Evolutionary conservation across 2,329 filamentous ascomycete species (phyloP).

Genomic region (Arthroderma uncinatum): DNA sequence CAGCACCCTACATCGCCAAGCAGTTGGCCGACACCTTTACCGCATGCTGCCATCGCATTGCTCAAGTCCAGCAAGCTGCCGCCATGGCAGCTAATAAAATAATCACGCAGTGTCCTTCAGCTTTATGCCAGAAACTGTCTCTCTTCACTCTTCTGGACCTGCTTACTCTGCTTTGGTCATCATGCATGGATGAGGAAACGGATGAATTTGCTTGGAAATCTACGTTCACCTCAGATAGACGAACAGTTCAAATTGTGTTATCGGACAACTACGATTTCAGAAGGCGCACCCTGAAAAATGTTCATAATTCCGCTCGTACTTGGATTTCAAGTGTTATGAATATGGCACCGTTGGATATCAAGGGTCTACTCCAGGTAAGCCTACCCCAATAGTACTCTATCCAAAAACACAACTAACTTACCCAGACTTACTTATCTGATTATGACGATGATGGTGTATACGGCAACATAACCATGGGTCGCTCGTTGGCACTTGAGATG

Average conservation of each 20-base stretch:
- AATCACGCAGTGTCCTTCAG: conserved; percentile 72
- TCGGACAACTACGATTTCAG: conserved; percentile 85
- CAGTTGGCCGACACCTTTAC: conserved; percentile 79
- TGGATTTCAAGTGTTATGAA: conserved; percentile 77
- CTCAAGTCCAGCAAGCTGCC: conserved; percentile 80
- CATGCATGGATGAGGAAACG: conserved; percentile 86
- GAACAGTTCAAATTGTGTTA: conserved; percentile 73
- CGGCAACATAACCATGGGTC: conserved; percentile 80
- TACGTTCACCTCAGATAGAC: conserved; percentile 64
- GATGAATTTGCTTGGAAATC: conserved; percentile 85
- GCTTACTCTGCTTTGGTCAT: conserved; percentile 86
- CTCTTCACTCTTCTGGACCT: conserved; percentile 88
- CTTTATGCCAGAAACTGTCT: conserved; percentile 78
- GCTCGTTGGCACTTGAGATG: conserved; percentile 90
- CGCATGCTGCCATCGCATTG: conserved; percentile 85
- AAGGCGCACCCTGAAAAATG: conserved; percentile 62
- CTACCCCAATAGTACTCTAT: neutral
- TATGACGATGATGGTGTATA: conserved; percentile 85
- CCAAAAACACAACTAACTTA: neutral
- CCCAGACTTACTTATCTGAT: conserved; percentile 81
- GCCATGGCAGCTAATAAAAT: conserved; percentile 75
- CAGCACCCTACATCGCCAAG: conserved; percentile 79
- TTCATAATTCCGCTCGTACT: conserved; percentile 62
- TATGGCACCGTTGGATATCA: conserved; percentile 82
- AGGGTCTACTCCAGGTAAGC: conserved; percentile 65